A percentile compares a stretch with the other conserved stretches of the same genome.
Evolutionary conservation across 352 stramenopile species (phyloP).

Genomic region (Phytophthora palmivora): DNA sequence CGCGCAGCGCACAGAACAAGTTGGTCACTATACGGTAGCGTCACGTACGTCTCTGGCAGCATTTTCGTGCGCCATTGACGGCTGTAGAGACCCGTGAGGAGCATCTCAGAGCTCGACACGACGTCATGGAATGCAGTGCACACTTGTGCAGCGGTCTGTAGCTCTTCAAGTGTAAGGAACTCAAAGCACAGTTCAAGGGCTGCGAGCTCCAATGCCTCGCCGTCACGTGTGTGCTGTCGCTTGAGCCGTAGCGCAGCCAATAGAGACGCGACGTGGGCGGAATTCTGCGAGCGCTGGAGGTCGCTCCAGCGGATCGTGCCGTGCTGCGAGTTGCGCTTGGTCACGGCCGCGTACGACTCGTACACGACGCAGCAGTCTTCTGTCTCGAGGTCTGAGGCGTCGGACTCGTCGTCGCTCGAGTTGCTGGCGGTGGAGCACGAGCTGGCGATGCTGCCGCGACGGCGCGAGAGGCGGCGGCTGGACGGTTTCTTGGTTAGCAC

Average conservation of each 20-base stretch:
- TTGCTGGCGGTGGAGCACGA: slow-evolving; percentile 48
- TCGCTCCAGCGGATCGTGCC: slow-evolving; percentile 72
- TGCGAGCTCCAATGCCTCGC: slow-evolving; percentile 44
- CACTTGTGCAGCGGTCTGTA: slow-evolving; percentile 50
- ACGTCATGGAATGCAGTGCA: slow-evolving; percentile 71
- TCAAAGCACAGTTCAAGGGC: slow-evolving; percentile 79
- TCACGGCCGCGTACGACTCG: slow-evolving; percentile 78
- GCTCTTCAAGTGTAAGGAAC: slow-evolving; percentile 66
- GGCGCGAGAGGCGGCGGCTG: slow-evolving; percentile 34
- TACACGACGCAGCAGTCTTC: slow-evolving; percentile 66
- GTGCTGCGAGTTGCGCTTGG: slow-evolving; percentile 49
- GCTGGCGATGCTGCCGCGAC: slow-evolving; percentile 39
- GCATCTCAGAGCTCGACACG: slow-evolving; percentile 44
- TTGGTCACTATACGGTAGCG: slow-evolving; percentile 51
- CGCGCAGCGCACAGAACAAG: slow-evolving; percentile 54
- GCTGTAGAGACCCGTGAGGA: slow-evolving; percentile 68
- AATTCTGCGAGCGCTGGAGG: slow-evolving; percentile 50
- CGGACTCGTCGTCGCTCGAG: slow-evolving; percentile 49
- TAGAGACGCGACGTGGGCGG: slow-evolving; percentile 16
- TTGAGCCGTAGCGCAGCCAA: slow-evolving; percentile 27
- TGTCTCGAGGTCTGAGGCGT: slow-evolving; percentile 27
- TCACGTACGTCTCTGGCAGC: slow-evolving; percentile 46
- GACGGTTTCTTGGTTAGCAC: slow-evolving; percentile 45
- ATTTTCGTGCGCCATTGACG: slow-evolving; percentile 56
- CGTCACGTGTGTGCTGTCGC: slow-evolving; percentile 24